Evolutionary conservation across 768 basidiomycete species (phyloP), one percentile per base, ranked within the genome.

Genomic region (Porphyrellus cyaneotinctus): DNA sequence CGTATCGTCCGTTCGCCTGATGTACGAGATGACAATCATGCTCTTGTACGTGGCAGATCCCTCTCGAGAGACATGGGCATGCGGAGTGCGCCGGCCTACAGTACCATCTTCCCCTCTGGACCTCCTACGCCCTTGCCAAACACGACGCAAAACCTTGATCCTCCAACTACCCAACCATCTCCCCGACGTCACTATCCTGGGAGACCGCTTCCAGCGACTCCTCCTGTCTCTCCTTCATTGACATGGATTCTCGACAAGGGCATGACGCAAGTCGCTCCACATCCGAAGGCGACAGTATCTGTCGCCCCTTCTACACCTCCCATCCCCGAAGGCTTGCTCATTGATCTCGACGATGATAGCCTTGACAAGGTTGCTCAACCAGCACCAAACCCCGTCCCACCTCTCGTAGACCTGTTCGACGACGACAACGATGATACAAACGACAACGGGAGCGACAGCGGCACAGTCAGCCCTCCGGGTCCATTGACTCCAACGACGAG

Each of bases 301-400:
- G 44, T 42, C 23, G 13, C 60, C 3, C 64, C 64, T 0, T 54
- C 57, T 2, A 68, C 65, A 68, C 56, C 76, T 70, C 63, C 60
- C 72, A 58, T 79, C 72, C 49, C 69, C 72, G 52, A 83, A 58
- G 83, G 80, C 2, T 63, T 82, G 20, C 67, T 83, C 26, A 84
- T 84, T 53, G 79, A 84, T 65, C 67, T 84, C 18, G 75, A 78
- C 26, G 80, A 79, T 41, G 63, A 65, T 23, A 71, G 67, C 43
- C 60, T 71, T 11, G 69, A 70, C 31, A 51, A 51, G 43, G 42
- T 42, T 3, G 10, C 58, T 18, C 64, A 32, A 28, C 32, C 53
- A 2, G 17, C 55, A 24, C 35, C 52, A 6, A 54, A 47, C 32
- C 47, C 57, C 23, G 30, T 53, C 2, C 38, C 54, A 3, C 69